These are phyloP conservation scores for Corylus heterophylla DNA, from an alignment of 306 rosid species.

Conservation along the genomic window DNA sequence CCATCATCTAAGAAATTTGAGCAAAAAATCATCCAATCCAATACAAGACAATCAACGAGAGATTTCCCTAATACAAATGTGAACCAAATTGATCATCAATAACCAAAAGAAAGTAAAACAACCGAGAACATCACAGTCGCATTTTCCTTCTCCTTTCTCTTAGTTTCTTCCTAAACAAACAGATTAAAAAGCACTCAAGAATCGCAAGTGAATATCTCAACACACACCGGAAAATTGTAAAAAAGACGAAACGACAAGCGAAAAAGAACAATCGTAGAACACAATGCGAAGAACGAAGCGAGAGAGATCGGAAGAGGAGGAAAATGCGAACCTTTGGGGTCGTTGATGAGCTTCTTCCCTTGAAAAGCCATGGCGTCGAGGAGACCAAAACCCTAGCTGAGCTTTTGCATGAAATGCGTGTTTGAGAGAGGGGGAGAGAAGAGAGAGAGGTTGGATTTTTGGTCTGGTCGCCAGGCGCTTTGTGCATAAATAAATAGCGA, in stretches of 20 bases:
- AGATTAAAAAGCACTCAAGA: not conserved
- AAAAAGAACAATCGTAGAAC: not conserved
- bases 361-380: slow-evolving; percentile 61
- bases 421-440: slow-evolving; percentile 10
- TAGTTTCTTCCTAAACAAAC: not conserved
- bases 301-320: slow-evolving; percentile 6
- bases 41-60: not conserved
- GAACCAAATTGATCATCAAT: not conserved
- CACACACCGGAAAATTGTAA: not conserved
- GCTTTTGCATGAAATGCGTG: slow-evolving; percentile 47
- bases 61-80: not conserved
- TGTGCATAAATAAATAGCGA: slow-evolving; percentile 7
- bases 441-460: slow-evolving; percentile 24
- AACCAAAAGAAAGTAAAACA: too few relatives aligned
- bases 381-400: slow-evolving; percentile 55
- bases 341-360: slow-evolving; percentile 85
- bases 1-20: not conserved
- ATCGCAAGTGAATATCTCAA: slow-evolving; percentile 8
- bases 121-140: not conserved
- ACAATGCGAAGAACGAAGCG: not conserved
- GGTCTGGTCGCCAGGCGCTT: slow-evolving; percentile 37
- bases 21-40: not conserved
- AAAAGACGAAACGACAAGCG: not conserved
- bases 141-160: not conserved
- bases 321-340: slow-evolving; percentile 56